Conservation (phyloP, 306 rosid species). For the Rosa multiflora region DNA sequence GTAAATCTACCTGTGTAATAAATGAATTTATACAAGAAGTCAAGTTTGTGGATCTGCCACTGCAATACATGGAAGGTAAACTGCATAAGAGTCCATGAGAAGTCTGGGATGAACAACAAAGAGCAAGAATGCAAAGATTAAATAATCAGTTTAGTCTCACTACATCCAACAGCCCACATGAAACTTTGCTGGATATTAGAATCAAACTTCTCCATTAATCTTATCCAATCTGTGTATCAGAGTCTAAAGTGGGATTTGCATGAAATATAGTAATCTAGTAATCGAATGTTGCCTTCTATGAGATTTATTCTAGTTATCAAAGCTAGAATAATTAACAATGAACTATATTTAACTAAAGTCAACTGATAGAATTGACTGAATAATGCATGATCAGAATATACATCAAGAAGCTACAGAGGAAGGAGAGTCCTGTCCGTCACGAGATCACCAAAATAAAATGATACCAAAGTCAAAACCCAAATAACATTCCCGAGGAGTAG, state of each 20-base stretch:
- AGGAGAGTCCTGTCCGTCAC: neutral
- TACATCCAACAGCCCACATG: neutral
- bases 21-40: too few species aligned
- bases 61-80: neutral
- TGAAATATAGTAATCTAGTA: neutral
- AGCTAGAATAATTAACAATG: neutral
- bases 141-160: neutral
- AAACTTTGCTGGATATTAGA: slow-evolving; percentile 2
- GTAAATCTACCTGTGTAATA: too few species aligned
- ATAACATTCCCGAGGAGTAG: neutral
- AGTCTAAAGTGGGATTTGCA: neutral
- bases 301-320: too few species aligned
- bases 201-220: neutral
- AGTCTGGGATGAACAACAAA: neutral
- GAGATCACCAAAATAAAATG: neutral
- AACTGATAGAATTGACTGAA: neutral
- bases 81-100: neutral
- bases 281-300: neutral
- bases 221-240: neutral
- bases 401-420: neutral
- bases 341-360: neutral
- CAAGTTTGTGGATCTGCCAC: neutral
- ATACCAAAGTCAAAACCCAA: slow-evolving; percentile 3
- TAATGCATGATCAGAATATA: neutral
- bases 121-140: neutral